Conservation (phyloP, 1,284 basidiomycete species). For the Ceratobasidium sp. region DNA sequence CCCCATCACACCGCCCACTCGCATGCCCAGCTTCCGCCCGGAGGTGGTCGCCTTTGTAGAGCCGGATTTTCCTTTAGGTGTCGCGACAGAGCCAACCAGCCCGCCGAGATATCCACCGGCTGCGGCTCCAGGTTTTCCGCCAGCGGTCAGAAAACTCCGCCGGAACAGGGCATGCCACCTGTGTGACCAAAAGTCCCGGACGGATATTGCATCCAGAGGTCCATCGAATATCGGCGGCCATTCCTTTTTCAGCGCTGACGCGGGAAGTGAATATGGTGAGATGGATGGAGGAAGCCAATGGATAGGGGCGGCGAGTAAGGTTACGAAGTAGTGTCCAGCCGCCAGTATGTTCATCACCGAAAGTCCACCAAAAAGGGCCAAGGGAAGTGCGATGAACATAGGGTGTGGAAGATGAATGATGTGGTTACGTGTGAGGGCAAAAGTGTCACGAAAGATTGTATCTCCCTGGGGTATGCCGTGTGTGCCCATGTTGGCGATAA, state of each 20-base stretch:
- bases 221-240: constrained; percentile 45
- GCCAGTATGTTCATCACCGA: constrained; percentile 16
- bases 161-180: constrained; percentile 50
- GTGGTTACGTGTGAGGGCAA: constrained; percentile 8
- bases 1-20: constrained; percentile 65
- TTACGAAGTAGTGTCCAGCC: constrained; percentile 5
- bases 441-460: constrained; percentile 18
- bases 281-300: constrained; percentile 28
- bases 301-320: constrained; percentile 23
- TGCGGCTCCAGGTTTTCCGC: constrained; percentile 7
- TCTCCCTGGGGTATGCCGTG: constrained; percentile 34
- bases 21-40: neutral
- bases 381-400: neutral
- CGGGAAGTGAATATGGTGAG: constrained; percentile 14
- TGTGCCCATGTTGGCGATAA: constrained; percentile 20
- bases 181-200: constrained; percentile 51
- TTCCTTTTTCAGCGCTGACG: constrained; percentile 44
- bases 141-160: constrained; percentile 16
- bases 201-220: constrained; percentile 43
- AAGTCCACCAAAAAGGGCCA: constrained; percentile 1
- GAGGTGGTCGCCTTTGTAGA: neutral
- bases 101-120: constrained; percentile 14
- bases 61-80: neutral
- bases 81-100: neutral
- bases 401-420: constrained; percentile 22